These are phyloP conservation scores for Carex arenaria DNA, from an alignment of 202 grass and related monocot species.

Conservation along the genomic window DNA sequence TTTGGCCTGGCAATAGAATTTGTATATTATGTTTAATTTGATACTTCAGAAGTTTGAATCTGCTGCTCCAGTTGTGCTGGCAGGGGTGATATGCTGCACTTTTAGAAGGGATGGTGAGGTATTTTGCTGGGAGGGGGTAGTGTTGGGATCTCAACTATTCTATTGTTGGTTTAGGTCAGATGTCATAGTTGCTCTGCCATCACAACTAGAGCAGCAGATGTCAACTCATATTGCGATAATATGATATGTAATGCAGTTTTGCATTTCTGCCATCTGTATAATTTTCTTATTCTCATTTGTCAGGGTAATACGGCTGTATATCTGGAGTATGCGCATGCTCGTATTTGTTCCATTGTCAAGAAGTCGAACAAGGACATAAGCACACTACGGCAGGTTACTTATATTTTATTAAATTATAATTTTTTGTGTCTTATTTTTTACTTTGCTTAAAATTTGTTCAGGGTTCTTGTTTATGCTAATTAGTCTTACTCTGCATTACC, in stretches of 20 bases:
- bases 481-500: constrained; percentile 16
- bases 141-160: background rate
- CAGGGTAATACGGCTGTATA: constrained; percentile 99
- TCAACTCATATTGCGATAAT: background rate
- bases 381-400: constrained; percentile 57
- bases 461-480: constrained; percentile 53
- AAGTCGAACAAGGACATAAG: constrained; percentile 83
- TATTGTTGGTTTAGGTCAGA: background rate
- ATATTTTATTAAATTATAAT: constrained; percentile 14
- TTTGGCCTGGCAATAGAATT: background rate
- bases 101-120: background rate
- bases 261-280: background rate
- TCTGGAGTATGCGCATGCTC: constrained; percentile 89
- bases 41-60: background rate
- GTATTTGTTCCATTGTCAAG: constrained; percentile 90
- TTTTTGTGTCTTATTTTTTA: background rate
- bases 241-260: background rate
- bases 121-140: background rate
- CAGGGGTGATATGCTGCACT: background rate
- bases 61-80: background rate
- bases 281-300: constrained; percentile 28
- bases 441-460: constrained; percentile 70
- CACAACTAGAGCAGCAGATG: background rate
- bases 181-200: background rate
- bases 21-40: background rate